A percentile compares a stretch with the other conserved stretches of the same genome.
These are phyloP conservation scores for Colletotrichum neosansevieriae DNA, from an alignment of 2,329 filamentous ascomycete species.

Conservation along the genomic window DNA sequence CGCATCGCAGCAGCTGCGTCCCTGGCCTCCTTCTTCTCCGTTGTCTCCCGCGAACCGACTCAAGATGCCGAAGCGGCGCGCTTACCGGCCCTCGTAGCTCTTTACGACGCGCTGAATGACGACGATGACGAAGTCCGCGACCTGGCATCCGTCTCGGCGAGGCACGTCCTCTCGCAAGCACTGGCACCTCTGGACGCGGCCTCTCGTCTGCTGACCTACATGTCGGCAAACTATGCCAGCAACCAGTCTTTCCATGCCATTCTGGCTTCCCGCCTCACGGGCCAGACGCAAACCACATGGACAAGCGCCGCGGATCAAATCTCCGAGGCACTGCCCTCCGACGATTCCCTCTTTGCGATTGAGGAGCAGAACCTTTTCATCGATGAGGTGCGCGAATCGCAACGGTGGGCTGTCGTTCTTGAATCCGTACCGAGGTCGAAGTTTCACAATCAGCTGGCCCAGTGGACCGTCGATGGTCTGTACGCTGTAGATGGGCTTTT, in stretches of 20 bases:
- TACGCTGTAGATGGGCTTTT: slow-evolving; percentile 52
- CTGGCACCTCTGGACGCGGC: slow-evolving; percentile 63
- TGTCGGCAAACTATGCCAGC: slow-evolving; percentile 52
- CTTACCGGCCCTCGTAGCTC: slow-evolving; percentile 70
- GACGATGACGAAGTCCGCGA: slow-evolving; percentile 92
- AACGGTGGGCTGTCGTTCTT: slow-evolving; percentile 73
- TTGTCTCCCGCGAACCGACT: slow-evolving; percentile 44
- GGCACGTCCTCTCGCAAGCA: slow-evolving; percentile 58
- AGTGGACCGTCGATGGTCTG: slow-evolving; percentile 67
- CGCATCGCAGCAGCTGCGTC: slow-evolving; percentile 71
- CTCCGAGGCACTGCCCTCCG: slow-evolving; percentile 60
- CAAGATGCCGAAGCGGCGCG: slow-evolving; percentile 49
- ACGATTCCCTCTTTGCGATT: slow-evolving; percentile 82
- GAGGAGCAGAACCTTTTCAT: slow-evolving; percentile 97
- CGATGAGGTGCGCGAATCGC: slow-evolving; percentile 81
- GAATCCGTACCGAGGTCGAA: slow-evolving; percentile 36
- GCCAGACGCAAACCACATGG: slow-evolving; percentile 45
- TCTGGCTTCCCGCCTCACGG: slow-evolving; percentile 58
- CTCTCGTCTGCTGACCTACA: slow-evolving; percentile 57
- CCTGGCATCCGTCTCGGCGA: slow-evolving; percentile 65
- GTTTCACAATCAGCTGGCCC: slow-evolving; percentile 45
- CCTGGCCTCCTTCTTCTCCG: slow-evolving; percentile 63
- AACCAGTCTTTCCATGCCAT: slow-evolving; percentile 53
- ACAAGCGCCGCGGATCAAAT: slow-evolving; percentile 55
- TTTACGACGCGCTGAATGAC: slow-evolving; percentile 85